Evolutionary conservation across 2,329 filamentous ascomycete genomes (phyloP), one percentile per base, ranked within the genome.

Genomic region (Aquanectria penicillioides): DNA sequence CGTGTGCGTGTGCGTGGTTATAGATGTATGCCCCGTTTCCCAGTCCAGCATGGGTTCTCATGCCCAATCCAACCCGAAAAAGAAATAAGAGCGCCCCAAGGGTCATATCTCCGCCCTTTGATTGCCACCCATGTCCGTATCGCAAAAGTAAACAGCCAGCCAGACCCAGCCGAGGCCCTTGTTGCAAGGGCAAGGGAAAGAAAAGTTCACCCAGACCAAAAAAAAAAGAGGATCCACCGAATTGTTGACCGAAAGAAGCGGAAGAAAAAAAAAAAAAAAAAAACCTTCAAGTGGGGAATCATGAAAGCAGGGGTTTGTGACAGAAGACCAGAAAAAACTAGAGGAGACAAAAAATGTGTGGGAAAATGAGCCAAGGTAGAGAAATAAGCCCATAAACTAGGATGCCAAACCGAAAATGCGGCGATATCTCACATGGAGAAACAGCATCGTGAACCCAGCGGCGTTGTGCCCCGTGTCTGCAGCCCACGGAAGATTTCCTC

Each of bases 241-340:
- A 17, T 48, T 36, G 29, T 36, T 29, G 34, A 40, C 46, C 26
- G 49, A 57, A 53, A 40, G 22, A 50, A 52, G 38, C 36, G 51
- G 33, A 49, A 52, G 57, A 62, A 51, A 44, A 65, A 43, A 34
- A 46, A 43, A 29, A 26, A 37, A 48, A 41, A 58, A 61, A 41
- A 46, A 61, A 51, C 48, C 23, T 26, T 9, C 28, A 59, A 57
- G 65, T 68, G 64, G 66, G 28, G 53, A 37, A 46, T 41, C 28
- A 6, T 41, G 20, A 57, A 43, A 56, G 61, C 48, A 54, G 57
- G 23, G 41, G 17, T 46, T 26, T 23, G n/a, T n/a, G n/a, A n/a
- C n/a, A n/a, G n/a, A n/a, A n/a, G n/a, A n/a, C n/a, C n/a, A n/a
- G n/a, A n/a, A n/a, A n/a, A n/a, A n/a, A n/a, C n/a, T n/a, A n/a